Percentiles rank a stretch among this genome's conserved stretches.
phyloP scores from a whole-genome alignment of 1,284 basidiomycete genomes.

The Leccinum fallax region DNA sequence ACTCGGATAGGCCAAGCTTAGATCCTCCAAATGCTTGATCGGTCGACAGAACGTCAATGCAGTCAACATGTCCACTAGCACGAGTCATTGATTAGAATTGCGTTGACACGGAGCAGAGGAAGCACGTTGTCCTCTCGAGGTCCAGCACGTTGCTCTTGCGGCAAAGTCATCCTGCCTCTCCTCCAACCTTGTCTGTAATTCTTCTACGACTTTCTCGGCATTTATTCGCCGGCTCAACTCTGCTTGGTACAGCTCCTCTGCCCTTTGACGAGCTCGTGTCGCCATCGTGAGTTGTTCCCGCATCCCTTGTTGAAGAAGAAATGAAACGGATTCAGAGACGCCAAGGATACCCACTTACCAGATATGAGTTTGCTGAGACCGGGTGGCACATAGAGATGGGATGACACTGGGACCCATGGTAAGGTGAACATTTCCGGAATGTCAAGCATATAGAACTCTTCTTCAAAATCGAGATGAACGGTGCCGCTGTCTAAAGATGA shows the following conservation, averaged over 20 bases:
- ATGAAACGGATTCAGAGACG: conserved; percentile 10
- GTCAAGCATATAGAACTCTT: conserved; percentile 40
- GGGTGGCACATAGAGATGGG: conserved; percentile 40
- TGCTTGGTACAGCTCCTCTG: conserved; percentile 31
- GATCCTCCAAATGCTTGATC: not conserved
- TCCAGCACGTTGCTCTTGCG: not conserved
- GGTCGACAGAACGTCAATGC: not conserved
- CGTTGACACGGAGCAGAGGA: not conserved
- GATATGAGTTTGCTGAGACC: conserved; percentile 38
- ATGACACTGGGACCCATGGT: conserved; percentile 34
- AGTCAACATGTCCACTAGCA: not conserved
- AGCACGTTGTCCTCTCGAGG: not conserved
- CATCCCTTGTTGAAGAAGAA: conserved; percentile 34
- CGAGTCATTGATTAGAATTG: not conserved
- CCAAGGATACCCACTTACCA: conserved; percentile 25
- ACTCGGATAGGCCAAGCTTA: not conserved
- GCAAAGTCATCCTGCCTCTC: not conserved
- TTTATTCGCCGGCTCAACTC: conserved; percentile 29
- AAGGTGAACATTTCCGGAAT: conserved; percentile 35
- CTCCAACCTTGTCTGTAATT: conserved; percentile 17
- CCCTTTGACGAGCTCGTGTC: conserved; percentile 34
- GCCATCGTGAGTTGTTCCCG: conserved; percentile 36
- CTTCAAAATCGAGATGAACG: conserved; percentile 9
- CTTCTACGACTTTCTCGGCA: conserved; percentile 21
- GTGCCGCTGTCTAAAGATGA: not conserved